phyloP scores from a whole-genome alignment of 2,329 filamentous ascomycete genomes.

The Alternaria conjuncta region DNA sequence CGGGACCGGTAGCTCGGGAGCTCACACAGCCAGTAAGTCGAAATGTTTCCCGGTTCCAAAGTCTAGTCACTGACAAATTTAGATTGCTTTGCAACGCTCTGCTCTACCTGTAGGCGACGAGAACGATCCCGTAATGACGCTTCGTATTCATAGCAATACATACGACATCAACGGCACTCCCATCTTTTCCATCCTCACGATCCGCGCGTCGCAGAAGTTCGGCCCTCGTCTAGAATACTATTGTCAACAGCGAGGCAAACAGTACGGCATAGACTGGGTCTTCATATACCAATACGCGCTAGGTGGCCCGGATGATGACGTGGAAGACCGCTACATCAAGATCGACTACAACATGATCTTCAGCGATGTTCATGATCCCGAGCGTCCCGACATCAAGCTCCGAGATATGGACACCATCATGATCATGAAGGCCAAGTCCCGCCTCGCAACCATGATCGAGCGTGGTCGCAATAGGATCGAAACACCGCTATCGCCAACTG shows the following conservation, averaged over 20 bases:
- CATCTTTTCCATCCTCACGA: conserved; percentile 22
- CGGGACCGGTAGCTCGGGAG: background rate
- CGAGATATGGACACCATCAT: conserved; percentile 17
- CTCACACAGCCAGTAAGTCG: background rate
- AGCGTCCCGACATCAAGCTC: conserved; percentile 5
- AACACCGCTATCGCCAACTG: background rate
- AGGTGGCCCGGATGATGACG: background rate
- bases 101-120: background rate
- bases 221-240: conserved; percentile 21
- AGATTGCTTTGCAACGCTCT: conserved; percentile 1
- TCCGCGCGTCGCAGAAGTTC: conserved; percentile 10
- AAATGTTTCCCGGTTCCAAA: background rate
- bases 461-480: background rate
- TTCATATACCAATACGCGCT: conserved; percentile 18
- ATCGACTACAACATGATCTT: conserved; percentile 22
- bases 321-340: conserved; percentile 1
- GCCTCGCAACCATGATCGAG: background rate
- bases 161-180: conserved; percentile 9
- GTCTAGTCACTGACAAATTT: background rate
- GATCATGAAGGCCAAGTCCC: conserved; percentile 10
- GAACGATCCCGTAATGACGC: background rate
- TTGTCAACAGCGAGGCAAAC: conserved; percentile 17
- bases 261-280: conserved; percentile 14
- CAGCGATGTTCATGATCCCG: conserved; percentile 4
- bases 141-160: conserved; percentile 21